Percentiles rank a stretch among this genome's conserved stretches.
These are phyloP conservation scores for Begonia fuchsioides DNA, from an alignment of 306 rosid genomes.

Conservation along the genomic window DNA sequence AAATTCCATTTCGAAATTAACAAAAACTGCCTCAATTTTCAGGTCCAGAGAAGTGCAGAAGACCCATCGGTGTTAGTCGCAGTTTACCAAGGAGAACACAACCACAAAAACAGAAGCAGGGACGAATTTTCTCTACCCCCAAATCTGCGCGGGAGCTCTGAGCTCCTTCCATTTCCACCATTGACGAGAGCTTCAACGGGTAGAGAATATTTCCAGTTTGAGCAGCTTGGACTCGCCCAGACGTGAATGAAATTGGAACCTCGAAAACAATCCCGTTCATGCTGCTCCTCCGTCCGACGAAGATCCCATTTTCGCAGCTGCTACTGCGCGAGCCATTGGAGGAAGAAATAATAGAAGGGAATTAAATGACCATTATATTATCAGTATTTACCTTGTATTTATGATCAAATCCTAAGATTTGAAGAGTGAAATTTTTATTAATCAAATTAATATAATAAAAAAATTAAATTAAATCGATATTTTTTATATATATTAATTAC, in stretches of 20 bases:
- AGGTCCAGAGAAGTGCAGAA: slow-evolving; percentile 85
- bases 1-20: too few relatives aligned
- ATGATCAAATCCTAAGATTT: too few relatives aligned
- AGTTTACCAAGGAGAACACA: slow-evolving; percentile 83
- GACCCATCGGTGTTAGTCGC: slow-evolving; percentile 64
- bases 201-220: background rate
- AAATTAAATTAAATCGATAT: too few relatives aligned
- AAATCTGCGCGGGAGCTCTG: slow-evolving; percentile 1
- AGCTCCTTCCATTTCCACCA: slow-evolving; percentile 11
- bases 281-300: slow-evolving; percentile 32
- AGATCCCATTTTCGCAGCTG: slow-evolving; percentile 1
- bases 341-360: too few relatives aligned
- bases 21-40: background rate
- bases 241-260: background rate
- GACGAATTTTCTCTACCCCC: slow-evolving; percentile 18
- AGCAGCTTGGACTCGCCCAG: background rate
- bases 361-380: too few relatives aligned
- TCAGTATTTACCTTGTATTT: too few relatives aligned
- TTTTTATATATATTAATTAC: too few relatives aligned
- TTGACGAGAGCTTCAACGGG: slow-evolving; percentile 4
- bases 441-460: too few relatives aligned
- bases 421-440: too few relatives aligned
- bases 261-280: slow-evolving; percentile 15
- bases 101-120: slow-evolving; percentile 23
- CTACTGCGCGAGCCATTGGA: too few relatives aligned